These are phyloP conservation scores for Rhodotorula toruloides DNA, from an alignment of 768 basidiomycete species.

Conservation along the genomic window DNA sequence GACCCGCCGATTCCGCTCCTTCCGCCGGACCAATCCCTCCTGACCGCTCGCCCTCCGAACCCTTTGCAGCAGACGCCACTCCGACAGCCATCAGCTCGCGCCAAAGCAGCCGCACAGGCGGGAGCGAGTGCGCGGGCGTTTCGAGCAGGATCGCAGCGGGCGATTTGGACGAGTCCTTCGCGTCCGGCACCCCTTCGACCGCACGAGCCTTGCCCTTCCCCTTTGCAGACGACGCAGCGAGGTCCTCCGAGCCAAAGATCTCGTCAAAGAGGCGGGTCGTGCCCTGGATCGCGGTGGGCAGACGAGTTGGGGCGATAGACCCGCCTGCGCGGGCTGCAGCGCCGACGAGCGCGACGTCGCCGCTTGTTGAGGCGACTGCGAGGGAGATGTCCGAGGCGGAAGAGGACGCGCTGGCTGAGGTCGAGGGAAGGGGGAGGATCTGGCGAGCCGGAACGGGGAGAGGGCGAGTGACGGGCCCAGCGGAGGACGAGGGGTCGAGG, in stretches of 20 bases:
- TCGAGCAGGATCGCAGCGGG: slow-evolving; percentile 9
- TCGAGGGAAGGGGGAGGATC: slow-evolving; percentile 49
- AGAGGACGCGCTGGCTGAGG: slow-evolving; percentile 47
- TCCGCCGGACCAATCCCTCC: too few species aligned
- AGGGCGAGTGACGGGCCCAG: slow-evolving; percentile 43
- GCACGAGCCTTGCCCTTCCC: slow-evolving; percentile 9
- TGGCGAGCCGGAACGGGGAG: slow-evolving; percentile 65
- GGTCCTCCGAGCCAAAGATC: slow-evolving; percentile 36
- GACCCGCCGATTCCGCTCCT: too few species aligned
- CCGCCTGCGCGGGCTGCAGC: slow-evolving; percentile 49
- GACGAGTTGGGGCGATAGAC: slow-evolving; percentile 13
- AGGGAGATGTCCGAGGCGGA: slow-evolving; percentile 53
- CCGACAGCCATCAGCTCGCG: slow-evolving; percentile 1
- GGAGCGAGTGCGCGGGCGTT: slow-evolving; percentile 28
- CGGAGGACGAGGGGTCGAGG: slow-evolving; percentile 16
- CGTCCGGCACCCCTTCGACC: neutral
- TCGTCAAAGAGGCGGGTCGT: slow-evolving; percentile 37
- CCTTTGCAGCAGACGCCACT: neutral
- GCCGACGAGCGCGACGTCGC: slow-evolving; percentile 65
- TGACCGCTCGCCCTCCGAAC: too few species aligned
- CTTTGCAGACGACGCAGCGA: neutral
- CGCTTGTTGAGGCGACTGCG: slow-evolving; percentile 64
- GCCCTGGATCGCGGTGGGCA: slow-evolving; percentile 9
- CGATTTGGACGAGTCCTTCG: neutral
- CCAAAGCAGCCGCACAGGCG: slow-evolving; percentile 33